Evolutionary conservation across 2,329 filamentous ascomycete genomes (phyloP), one percentile per base, ranked within the genome.

Genomic region (Hypoxylon sp.): DNA sequence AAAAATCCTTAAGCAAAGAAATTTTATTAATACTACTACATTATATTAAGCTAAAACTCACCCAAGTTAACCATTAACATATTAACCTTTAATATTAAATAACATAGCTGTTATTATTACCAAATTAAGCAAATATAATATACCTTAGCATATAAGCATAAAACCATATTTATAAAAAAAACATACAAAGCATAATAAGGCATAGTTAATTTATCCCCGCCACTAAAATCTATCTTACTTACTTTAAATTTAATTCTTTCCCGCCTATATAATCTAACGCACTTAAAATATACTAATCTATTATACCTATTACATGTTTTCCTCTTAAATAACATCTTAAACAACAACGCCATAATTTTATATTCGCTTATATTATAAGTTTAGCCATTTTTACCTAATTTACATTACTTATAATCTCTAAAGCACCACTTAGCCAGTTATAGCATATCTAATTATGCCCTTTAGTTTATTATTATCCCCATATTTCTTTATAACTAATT

Each of bases 1-100:
- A 51, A 51, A 36, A 22, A 6, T 20, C 22, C 38, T 20, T 36
- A 36, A 22, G 32, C n/a, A 4, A 33, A 33, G 9, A 51, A 36
- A 38, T 51, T 33, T 51, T 51, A 38, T 38, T 14, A 14, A 33
- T 51, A 51, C 38, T 51, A 51, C 38, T 51, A 51, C 38, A 51
- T 51, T 51, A 22, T 22, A 36, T 51, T 22, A 12, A 14, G 3
- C 2, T 16, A 22, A 12, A 51, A 36, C 1, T 20, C 26, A n/a
- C 1, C 22, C 18, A 36, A 20, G n/a, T 38, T 38, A 36, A 36
- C 16, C 0, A 38, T 24, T 22, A 36, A 36, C 38, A 51, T 38
- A 38, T 51, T 38, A 16, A 51, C 18, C 14, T 51, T 51, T 24
- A 24, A 51, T 38, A 51, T 51, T 38, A 26, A 36, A 24, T 16